These are phyloP conservation scores for Zasmidium angulare DNA, from an alignment of 2,329 filamentous ascomycete species.

Conservation along the genomic window DNA sequence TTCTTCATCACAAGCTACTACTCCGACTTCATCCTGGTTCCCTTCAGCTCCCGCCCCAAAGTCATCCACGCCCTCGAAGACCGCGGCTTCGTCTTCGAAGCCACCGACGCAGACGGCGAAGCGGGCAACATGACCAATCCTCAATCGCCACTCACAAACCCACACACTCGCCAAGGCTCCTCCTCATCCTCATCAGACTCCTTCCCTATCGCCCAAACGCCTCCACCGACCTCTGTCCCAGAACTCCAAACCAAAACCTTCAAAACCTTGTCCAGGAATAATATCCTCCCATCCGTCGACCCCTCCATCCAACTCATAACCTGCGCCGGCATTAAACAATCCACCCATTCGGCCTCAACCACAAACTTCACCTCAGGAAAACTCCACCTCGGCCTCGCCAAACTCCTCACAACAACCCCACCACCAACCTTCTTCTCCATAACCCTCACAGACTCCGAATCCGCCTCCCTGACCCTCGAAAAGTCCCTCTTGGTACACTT, in stretches of 20 bases:
- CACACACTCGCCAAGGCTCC: slow-evolving; percentile 50
- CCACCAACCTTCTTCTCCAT: slow-evolving; percentile 70
- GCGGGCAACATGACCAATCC: slow-evolving; percentile 50
- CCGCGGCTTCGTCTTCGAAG: slow-evolving; percentile 81
- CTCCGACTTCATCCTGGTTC: slow-evolving; percentile 93
- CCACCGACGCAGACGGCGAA: slow-evolving; percentile 48
- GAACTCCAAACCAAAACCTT: slow-evolving; percentile 86
- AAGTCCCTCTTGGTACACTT: slow-evolving; percentile 62
- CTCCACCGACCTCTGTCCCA: slow-evolving; percentile 72
- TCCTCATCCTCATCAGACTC: slow-evolving; percentile 45
- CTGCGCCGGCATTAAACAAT: slow-evolving; percentile 67
- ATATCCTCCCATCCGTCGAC: slow-evolving; percentile 72
- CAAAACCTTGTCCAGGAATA: slow-evolving; percentile 72
- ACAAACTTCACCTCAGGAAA: slow-evolving; percentile 41
- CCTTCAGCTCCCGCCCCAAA: slow-evolving; percentile 68
- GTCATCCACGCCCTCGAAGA: slow-evolving; percentile 76
- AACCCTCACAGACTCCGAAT: slow-evolving; percentile 71
- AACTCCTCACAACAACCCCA: slow-evolving; percentile 48
- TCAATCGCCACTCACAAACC: slow-evolving; percentile 58
- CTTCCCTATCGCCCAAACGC: slow-evolving; percentile 58
- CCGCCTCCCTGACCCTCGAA: slow-evolving; percentile 72
- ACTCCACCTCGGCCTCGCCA: slow-evolving; percentile 49
- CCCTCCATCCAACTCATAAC: slow-evolving; percentile 71
- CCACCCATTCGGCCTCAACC: slow-evolving; percentile 27
- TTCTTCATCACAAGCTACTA: slow-evolving; percentile 99